Conservation (phyloP, 805 yeast genomes). For the Lipomyces japonicus region DNA sequence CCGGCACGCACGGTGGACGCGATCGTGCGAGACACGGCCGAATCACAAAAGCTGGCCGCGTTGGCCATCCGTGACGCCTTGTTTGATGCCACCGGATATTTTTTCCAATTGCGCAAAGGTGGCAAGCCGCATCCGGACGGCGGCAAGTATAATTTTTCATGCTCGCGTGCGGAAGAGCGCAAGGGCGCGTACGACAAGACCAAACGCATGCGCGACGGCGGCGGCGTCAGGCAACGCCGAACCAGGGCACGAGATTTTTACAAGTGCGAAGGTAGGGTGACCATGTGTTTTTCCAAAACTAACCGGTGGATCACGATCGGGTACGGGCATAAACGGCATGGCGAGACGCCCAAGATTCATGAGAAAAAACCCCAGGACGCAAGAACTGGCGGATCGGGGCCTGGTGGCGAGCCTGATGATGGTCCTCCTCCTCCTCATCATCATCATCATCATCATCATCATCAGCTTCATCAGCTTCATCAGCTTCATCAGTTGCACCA, state of each 20-base stretch:
- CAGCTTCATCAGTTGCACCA: not conserved
- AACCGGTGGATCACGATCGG: constrained; percentile 24
- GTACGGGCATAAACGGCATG: constrained; percentile 23
- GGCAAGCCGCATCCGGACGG: constrained; percentile 28
- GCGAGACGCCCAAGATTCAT: constrained; percentile 26
- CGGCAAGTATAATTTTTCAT: constrained; percentile 26
- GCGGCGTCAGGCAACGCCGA: constrained; percentile 27
- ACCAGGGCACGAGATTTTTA: constrained; percentile 23
- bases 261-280: constrained; percentile 25
- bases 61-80: constrained; percentile 23
- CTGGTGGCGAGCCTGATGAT: too few relatives aligned
- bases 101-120: constrained; percentile 26
- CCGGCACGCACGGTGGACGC: constrained; percentile 28
- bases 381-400: not conserved
- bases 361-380: constrained; percentile 6
- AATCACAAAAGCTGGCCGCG: constrained; percentile 26
- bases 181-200: constrained; percentile 27
- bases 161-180: constrained; percentile 28
- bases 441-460: constrained; percentile 1
- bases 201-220: constrained; percentile 27
- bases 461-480: not conserved
- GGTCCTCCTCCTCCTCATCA: too few relatives aligned
- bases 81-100: constrained; percentile 24
- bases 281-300: constrained; percentile 24
- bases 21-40: constrained; percentile 24